A percentile compares a stretch with the other conserved stretches of the same genome.
Evolutionary conservation across 176 grass and related monocot genomes (phyloP).

Genomic region (Carex cristatella): DNA sequence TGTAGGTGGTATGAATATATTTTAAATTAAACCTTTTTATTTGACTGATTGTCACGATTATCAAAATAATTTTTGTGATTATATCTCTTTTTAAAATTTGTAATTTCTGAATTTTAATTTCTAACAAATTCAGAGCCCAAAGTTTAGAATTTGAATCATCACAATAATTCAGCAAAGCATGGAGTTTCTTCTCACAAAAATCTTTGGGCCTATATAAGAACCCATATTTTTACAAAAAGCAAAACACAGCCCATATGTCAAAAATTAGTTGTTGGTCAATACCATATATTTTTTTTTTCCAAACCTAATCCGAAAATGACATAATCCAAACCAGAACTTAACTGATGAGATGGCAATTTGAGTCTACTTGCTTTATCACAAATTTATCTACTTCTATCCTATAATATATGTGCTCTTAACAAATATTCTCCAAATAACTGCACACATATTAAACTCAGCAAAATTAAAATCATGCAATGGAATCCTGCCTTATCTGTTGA

Average conservation of each 20-base stretch:
- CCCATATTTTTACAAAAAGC: background rate
- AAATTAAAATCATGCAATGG: conserved; percentile 5
- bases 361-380: background rate
- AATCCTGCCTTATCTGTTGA: conserved; percentile 28
- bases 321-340: background rate
- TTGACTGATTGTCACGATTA: too few relatives aligned
- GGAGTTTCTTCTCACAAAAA: background rate
- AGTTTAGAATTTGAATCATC: background rate
- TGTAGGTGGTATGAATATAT: too few relatives aligned
- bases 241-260: background rate
- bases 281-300: background rate
- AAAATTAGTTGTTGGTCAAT: background rate
- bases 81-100: too few relatives aligned
- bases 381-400: conserved; percentile 9
- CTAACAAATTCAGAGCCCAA: background rate
- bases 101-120: too few relatives aligned
- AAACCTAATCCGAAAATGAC: conserved; percentile 14
- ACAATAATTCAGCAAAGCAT: background rate
- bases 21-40: too few relatives aligned
- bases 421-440: conserved; percentile 13
- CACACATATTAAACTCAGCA: background rate
- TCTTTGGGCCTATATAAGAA: background rate
- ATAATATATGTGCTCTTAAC: background rate
- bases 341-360: background rate
- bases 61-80: too few relatives aligned